phyloP scores from a whole-genome alignment of 2,329 filamentous ascomycete species.

The Penicillium sp. region DNA sequence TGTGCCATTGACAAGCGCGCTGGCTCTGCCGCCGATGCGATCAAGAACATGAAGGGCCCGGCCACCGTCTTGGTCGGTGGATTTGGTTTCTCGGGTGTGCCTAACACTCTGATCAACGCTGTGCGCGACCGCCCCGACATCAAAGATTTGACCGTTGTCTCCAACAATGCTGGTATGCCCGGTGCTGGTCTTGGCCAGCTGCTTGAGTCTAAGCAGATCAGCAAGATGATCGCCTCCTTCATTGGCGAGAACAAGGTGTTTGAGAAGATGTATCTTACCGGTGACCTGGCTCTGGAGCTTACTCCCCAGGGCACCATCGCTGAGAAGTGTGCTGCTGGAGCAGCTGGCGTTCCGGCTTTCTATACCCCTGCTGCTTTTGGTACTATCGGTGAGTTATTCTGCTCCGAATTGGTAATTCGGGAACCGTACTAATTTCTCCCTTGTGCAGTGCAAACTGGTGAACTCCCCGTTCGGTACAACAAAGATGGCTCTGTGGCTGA shows the following conservation, averaged over 20 bases:
- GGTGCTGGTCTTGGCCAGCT: slow-evolving; percentile 71
- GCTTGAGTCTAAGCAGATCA: slow-evolving; percentile 70
- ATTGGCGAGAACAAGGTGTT: slow-evolving; percentile 83
- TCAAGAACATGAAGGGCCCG: slow-evolving; percentile 70
- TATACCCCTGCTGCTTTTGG: slow-evolving; percentile 79
- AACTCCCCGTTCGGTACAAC: slow-evolving; percentile 73
- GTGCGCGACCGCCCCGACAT: slow-evolving; percentile 61
- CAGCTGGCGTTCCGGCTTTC: slow-evolving; percentile 85
- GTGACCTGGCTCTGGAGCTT: slow-evolving; percentile 82
- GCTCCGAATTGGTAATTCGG: slow-evolving; percentile 44
- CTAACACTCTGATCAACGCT: slow-evolving; percentile 58
- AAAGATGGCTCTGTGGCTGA: slow-evolving; percentile 76
- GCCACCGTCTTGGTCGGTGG: slow-evolving; percentile 73
- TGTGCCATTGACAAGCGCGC: slow-evolving; percentile 74
- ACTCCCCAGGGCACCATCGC: slow-evolving; percentile 88
- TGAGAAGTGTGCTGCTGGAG: slow-evolving; percentile 80
- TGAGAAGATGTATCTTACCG: slow-evolving; percentile 82
- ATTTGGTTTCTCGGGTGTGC: slow-evolving; percentile 71
- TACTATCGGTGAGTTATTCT: slow-evolving; percentile 58
- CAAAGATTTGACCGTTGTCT: slow-evolving; percentile 71
- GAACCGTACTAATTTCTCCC: slow-evolving; percentile 8
- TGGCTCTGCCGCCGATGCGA: slow-evolving; percentile 68
- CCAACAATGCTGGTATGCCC: slow-evolving; percentile 77
- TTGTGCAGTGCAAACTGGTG: slow-evolving; percentile 48
- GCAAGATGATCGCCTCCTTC: slow-evolving; percentile 73